Percentiles rank a stretch among this genome's conserved stretches.
Conservation (phyloP, 306 rosid species). For the Lotus japonicus region DNA sequence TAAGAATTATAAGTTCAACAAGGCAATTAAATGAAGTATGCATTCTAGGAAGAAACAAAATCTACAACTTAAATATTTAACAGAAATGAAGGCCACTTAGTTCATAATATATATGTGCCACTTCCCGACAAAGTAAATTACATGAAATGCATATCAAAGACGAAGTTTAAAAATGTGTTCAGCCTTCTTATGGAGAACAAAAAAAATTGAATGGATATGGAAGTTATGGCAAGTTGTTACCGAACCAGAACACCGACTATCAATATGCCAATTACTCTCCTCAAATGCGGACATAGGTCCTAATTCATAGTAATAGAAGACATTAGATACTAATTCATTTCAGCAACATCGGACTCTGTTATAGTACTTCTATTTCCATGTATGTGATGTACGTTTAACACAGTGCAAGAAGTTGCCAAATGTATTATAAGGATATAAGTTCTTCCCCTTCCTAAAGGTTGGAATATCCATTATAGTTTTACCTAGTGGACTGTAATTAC, state of each 20-base stretch:
- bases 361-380: neutral
- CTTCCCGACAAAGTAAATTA: neutral
- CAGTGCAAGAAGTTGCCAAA: neutral
- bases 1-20: slow-evolving; percentile 6
- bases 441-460: neutral
- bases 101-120: neutral
- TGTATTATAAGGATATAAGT: neutral
- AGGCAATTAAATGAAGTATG: neutral
- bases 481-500: too few species aligned
- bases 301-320: neutral
- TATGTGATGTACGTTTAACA: neutral
- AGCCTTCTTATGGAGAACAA: neutral
- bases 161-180: neutral
- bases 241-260: neutral
- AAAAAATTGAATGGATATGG: neutral
- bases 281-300: neutral
- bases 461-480: neutral
- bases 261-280: neutral
- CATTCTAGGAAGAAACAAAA: neutral
- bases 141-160: neutral
- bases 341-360: neutral
- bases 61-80: neutral
- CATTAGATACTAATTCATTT: neutral
- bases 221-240: neutral
- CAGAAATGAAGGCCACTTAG: neutral